These are phyloP conservation scores for Diplocarpon mali DNA, from an alignment of 2,329 filamentous ascomycete species.

Conservation along the genomic window DNA sequence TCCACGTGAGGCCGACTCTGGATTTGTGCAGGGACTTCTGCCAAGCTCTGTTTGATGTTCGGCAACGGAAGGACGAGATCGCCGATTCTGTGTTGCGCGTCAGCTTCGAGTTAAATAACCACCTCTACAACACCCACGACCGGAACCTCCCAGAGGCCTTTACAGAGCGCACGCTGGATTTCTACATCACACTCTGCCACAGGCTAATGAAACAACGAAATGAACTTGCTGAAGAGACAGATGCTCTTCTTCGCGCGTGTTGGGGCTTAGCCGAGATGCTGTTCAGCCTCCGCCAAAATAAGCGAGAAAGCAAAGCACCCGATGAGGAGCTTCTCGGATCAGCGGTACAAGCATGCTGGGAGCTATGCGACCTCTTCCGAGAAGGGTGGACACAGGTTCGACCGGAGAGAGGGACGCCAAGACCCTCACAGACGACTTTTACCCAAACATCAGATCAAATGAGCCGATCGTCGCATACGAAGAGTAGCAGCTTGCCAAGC, in stretches of 20 bases:
- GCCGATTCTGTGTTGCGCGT: conserved; percentile 82
- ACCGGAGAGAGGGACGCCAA: conserved; percentile 75
- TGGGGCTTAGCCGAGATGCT: conserved; percentile 90
- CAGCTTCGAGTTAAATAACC: conserved; percentile 91
- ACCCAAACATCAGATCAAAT: conserved; percentile 43
- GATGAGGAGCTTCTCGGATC: conserved; percentile 81
- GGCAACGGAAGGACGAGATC: conserved; percentile 64
- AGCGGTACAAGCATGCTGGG: conserved; percentile 88
- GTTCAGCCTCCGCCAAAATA: conserved; percentile 78
- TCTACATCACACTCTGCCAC: conserved; percentile 89
- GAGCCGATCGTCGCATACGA: conserved; percentile 27
- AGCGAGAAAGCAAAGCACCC: conserved; percentile 56
- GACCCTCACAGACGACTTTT: conserved; percentile 69
- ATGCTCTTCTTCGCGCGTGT: conserved; percentile 73
- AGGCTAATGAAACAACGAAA: conserved; percentile 90
- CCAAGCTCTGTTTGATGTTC: conserved; percentile 79
- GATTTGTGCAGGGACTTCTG: conserved; percentile 89
- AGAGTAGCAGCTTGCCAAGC: conserved; percentile 36
- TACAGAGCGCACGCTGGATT: conserved; percentile 80
- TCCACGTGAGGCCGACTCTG: conserved; percentile 61
- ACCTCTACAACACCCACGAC: conserved; percentile 88
- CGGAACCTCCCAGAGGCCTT: conserved; percentile 75
- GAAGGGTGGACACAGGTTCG: conserved; percentile 85
- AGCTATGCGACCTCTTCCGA: conserved; percentile 84
- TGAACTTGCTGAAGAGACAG: conserved; percentile 68